phyloP scores from a whole-genome alignment of 305 asterid species.

The Solanum hybrid region DNA sequence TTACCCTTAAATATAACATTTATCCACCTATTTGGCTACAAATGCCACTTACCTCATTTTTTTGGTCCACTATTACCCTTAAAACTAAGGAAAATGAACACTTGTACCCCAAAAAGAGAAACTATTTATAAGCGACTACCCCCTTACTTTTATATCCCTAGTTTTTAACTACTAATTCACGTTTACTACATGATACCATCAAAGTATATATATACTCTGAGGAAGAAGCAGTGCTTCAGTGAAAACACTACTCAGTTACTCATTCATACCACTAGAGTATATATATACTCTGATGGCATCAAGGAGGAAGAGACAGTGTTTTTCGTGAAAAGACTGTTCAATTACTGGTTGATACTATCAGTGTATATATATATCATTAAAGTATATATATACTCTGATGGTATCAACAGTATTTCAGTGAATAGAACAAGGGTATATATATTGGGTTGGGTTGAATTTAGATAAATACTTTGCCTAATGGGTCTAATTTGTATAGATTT shows the following conservation, averaged over 20 bases:
- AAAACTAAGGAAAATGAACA: background rate
- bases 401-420: no score
- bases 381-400: no score
- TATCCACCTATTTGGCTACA: background rate
- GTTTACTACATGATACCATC: background rate
- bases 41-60: background rate
- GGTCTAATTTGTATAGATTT: background rate
- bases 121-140: no score
- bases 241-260: no score
- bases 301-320: background rate
- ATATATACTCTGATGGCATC: background rate
- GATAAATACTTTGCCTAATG: no score
- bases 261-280: no score
- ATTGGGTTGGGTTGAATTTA: background rate
- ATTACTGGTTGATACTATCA: no score
- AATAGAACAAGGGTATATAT: background rate
- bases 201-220: background rate
- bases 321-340: no score
- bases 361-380: background rate
- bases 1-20: background rate
- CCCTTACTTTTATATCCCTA: background rate
- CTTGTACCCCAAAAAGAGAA: background rate
- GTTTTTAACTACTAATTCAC: background rate
- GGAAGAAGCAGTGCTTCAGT: background rate
- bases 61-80: background rate